phyloP scores from a whole-genome alignment of 441 rosid species.

The Gossypium lobatum region DNA sequence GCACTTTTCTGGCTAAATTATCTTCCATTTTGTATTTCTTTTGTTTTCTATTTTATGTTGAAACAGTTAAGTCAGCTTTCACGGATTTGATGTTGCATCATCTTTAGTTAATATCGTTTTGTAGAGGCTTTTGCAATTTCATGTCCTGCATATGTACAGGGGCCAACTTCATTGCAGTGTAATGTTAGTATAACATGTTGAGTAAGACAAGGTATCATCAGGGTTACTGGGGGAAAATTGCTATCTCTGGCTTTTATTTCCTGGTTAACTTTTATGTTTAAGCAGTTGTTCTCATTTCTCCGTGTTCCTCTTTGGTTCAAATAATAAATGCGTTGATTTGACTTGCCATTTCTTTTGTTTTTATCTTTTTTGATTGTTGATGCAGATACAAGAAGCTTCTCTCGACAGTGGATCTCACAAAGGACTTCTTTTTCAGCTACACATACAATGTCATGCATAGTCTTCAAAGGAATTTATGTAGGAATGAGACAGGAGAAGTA shows the following conservation, averaged over 20 bases:
- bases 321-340: conserved; percentile 25
- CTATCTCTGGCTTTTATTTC: conserved; percentile 22
- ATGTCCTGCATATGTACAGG: conserved; percentile 61
- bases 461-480: conserved; percentile 56
- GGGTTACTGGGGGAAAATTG: conserved; percentile 45
- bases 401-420: conserved; percentile 61
- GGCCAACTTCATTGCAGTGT: conserved; percentile 56
- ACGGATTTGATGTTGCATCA: conserved; percentile 20
- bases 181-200: conserved; percentile 52
- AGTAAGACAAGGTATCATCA: conserved; percentile 68
- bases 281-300: conserved; percentile 16
- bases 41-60: conserved; percentile 7
- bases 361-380: conserved; percentile 21
- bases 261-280: conserved; percentile 18
- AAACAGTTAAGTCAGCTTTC: conserved; percentile 2
- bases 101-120: conserved; percentile 30
- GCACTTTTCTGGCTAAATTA: conserved; percentile 19
- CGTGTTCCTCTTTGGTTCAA: conserved; percentile 6
- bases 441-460: conserved; percentile 64
- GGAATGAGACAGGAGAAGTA: conserved; percentile 35
- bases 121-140: conserved; percentile 49
- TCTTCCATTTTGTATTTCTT: conserved; percentile 5
- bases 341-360: conserved; percentile 19
- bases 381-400: conserved; percentile 80
- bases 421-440: conserved; percentile 86